A percentile compares a stretch with the other conserved stretches of the same genome.
These are phyloP conservation scores for Dryadomyces quercivorus DNA, from an alignment of 2,329 filamentous ascomycete species.

Conservation along the genomic window DNA sequence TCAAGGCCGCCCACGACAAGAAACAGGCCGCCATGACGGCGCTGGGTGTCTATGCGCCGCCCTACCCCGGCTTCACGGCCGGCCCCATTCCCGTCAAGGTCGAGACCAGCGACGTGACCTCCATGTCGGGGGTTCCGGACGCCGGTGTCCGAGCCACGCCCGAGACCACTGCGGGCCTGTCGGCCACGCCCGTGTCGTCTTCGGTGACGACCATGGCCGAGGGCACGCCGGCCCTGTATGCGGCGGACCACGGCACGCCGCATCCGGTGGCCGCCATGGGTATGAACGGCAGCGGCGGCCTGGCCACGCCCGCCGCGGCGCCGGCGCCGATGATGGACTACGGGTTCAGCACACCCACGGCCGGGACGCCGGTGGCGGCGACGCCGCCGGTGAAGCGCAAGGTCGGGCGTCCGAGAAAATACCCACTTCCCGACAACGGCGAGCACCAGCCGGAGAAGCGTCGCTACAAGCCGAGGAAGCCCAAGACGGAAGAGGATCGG, in stretches of 20 bases:
- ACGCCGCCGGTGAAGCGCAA: constrained; percentile 49
- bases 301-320: neutral
- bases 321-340: neutral
- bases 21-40: no score
- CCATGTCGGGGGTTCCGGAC: neutral
- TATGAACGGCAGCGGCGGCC: neutral
- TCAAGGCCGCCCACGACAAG: constrained; percentile 28
- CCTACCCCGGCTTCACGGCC: neutral
- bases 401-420: constrained; percentile 52
- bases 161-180: neutral
- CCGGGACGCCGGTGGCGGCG: constrained; percentile 38
- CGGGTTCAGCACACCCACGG: constrained; percentile 21
- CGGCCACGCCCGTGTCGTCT: neutral
- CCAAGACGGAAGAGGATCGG: constrained; percentile 31
- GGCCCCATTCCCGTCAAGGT: no score
- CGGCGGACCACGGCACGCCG: no score
- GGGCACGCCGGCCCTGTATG: neutral
- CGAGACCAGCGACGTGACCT: neutral
- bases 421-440: constrained; percentile 45
- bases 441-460: constrained; percentile 46
- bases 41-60: neutral
- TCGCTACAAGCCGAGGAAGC: constrained; percentile 50
- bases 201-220: neutral
- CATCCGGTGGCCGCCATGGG: neutral
- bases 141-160: neutral